phyloP scores from a whole-genome alignment of 2,329 filamentous ascomycete species.

The Emmonsia crescens region DNA sequence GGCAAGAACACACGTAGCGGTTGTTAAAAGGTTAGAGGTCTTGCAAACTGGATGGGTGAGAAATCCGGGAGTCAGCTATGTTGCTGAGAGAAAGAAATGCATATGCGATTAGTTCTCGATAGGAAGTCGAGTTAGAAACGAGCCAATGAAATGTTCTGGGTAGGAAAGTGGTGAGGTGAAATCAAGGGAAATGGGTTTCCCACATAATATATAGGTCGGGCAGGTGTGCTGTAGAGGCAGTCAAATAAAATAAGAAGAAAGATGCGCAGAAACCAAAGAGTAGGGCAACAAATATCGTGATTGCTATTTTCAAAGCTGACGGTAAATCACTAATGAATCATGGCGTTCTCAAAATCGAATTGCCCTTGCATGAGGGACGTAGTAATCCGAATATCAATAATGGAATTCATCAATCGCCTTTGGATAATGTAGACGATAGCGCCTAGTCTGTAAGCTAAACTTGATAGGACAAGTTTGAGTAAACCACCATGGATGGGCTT shows the following conservation, averaged over 20 bases:
- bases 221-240: neutral
- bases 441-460: too few relatives aligned
- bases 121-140: neutral
- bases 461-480: neutral
- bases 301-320: neutral
- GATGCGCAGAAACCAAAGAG: neutral
- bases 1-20: neutral
- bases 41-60: neutral
- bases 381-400: too few relatives aligned
- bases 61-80: neutral
- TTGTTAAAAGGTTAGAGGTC: neutral
- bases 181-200: neutral
- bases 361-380: neutral
- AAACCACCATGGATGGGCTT: neutral
- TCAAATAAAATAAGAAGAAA: neutral
- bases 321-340: neutral
- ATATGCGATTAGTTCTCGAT: neutral
- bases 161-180: neutral
- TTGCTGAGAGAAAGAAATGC: neutral
- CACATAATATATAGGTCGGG: neutral
- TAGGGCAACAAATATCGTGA: neutral
- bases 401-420: too few relatives aligned
- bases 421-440: too few relatives aligned
- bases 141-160: neutral
- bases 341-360: neutral